Conservation (phyloP, 768 basidiomycete species). For the Kwoniella dejecticola region DNA sequence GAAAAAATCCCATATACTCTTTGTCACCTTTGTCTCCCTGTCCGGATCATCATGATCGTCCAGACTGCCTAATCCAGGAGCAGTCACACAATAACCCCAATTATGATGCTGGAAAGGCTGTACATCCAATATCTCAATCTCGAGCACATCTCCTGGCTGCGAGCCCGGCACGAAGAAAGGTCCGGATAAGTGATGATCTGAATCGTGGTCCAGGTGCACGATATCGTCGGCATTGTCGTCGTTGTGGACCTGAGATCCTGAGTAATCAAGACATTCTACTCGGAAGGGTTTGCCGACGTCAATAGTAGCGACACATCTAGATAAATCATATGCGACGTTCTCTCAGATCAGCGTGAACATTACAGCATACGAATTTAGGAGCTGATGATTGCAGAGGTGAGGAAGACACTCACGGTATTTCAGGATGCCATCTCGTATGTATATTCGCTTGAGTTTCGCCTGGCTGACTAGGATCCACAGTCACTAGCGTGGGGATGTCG, state of each 20-base stretch:
- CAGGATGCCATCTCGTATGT: conserved; percentile 37
- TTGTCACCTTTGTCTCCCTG: conserved; percentile 65
- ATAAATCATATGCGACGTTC: not conserved
- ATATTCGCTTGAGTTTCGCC: conserved; percentile 25
- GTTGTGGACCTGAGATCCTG: conserved; percentile 33
- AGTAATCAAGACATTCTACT: conserved; percentile 37
- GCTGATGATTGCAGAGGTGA: no score
- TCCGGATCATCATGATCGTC: conserved; percentile 54
- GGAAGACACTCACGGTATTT: conserved; percentile 29
- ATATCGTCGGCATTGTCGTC: conserved; percentile 34
- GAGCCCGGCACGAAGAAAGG: conserved; percentile 74
- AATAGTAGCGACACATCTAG: conserved; percentile 29
- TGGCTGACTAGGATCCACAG: conserved; percentile 20
- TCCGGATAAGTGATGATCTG: conserved; percentile 74
- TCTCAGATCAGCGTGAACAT: not conserved
- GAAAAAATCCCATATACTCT: conserved; percentile 80
- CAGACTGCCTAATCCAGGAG: conserved; percentile 60
- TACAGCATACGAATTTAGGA: no score
- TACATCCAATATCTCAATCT: conserved; percentile 73
- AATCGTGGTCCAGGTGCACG: conserved; percentile 30
- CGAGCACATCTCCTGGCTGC: conserved; percentile 75
- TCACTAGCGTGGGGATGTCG: conserved; percentile 29
- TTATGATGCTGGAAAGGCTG: conserved; percentile 11
- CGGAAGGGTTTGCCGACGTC: conserved; percentile 24
- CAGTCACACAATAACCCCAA: conserved; percentile 73